These are phyloP conservation scores for Maudiozyma bulderi DNA, from an alignment of 805 yeast species.

Conservation along the genomic window DNA sequence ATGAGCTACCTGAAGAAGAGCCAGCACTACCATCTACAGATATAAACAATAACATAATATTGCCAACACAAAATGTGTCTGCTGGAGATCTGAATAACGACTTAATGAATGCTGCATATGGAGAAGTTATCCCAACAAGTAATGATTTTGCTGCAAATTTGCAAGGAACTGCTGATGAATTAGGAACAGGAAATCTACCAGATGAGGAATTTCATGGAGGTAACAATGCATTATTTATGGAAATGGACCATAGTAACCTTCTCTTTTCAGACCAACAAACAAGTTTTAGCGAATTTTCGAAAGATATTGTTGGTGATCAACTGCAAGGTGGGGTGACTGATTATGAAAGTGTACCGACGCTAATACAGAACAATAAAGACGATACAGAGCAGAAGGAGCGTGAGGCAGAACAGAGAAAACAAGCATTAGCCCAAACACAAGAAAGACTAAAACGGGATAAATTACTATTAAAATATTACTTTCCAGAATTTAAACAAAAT, in stretches of 20 bases:
- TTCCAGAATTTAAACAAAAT: constrained; percentile 43
- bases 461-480: constrained; percentile 37
- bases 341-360: background rate
- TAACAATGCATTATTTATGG: constrained; percentile 28
- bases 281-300: constrained; percentile 11
- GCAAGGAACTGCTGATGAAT: constrained; percentile 2
- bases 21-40: background rate
- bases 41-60: background rate
- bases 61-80: background rate
- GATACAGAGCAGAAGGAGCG: constrained; percentile 4
- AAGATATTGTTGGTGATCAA: constrained; percentile 4
- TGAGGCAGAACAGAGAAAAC: constrained; percentile 5
- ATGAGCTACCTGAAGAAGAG: constrained; percentile 32
- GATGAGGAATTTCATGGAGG: constrained; percentile 15
- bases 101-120: constrained; percentile 1
- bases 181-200: constrained; percentile 3
- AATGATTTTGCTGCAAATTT: constrained; percentile 5
- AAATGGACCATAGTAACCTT: constrained; percentile 14
- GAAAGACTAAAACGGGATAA: constrained; percentile 23
- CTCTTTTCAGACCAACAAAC: constrained; percentile 14
- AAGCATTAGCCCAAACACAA: constrained; percentile 1
- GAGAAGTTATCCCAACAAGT: background rate
- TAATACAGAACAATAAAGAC: background rate
- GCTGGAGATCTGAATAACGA: background rate
- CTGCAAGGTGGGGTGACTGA: background rate